Percentiles rank a stretch among this genome's conserved stretches.
Conservation (phyloP, 169 alveolate genomes). For the Plasmodium coatneyi region DNA sequence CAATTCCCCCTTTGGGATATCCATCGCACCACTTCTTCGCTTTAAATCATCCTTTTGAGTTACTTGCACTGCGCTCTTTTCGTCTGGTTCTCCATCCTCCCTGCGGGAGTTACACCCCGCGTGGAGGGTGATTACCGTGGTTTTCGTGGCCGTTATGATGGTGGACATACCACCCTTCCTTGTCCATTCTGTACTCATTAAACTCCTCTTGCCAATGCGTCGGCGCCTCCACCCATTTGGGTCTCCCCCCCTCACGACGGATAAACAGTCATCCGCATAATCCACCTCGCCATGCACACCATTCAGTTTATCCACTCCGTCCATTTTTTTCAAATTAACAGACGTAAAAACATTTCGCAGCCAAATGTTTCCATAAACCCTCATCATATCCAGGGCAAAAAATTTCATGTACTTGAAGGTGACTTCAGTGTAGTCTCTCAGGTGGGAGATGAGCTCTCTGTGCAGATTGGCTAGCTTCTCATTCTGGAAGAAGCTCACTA, state of each 20-base stretch:
- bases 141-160: background rate
- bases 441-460: background rate
- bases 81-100: background rate
- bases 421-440: conserved; percentile 32
- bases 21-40: background rate
- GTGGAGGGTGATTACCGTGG: background rate
- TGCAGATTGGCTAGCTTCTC: background rate
- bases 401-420: conserved; percentile 46
- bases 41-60: background rate
- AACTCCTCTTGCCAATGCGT: background rate
- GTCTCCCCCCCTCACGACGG: background rate
- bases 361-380: conserved; percentile 39
- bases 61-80: background rate
- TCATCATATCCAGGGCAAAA: background rate
- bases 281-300: background rate
- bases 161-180: background rate
- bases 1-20: background rate
- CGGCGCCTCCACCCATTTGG: background rate
- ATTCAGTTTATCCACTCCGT: background rate
- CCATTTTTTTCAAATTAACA: conserved; percentile 27
- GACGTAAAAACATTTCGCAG: conserved; percentile 31
- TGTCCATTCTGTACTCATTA: background rate
- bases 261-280: background rate
- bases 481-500: conserved; percentile 17
- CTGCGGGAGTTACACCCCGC: background rate